Base-by-base conservation (phyloP, 768 basidiomycete species). In the Kwoniella sp. region DNA sequence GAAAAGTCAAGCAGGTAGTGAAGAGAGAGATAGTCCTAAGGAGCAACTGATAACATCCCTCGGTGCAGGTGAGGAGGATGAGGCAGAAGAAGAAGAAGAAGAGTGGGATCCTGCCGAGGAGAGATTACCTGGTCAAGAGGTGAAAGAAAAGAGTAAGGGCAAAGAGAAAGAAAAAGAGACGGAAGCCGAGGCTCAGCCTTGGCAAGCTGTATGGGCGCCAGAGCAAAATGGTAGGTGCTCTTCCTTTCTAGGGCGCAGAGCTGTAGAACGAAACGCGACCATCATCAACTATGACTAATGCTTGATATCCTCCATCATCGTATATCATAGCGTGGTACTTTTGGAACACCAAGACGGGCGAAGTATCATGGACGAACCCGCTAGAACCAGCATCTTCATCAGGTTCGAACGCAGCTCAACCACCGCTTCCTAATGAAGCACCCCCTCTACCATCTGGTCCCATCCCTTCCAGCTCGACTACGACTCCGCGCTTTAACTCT, bases 161-260 rank as follows among this genome's bases (percentile, higher is more conserved):
- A 69, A 63, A 36, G 61, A 63, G 40, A 70, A 72, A 29, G 58
- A 59, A 15, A 70, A 73, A 48, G 76, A 65, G 0, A 69, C 69
- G 50, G 63, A 60, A 29, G 63, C 25, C 29, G 29, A 56, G 30
- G 48, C 63, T 9, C 70, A 77, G 50, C 72, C 73, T 2, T 79
- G 78, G 78, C 78, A 79, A 60, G 78, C 78, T 25, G 72, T 79
- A 10, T 79, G 78, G 78, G 71, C 78, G 8, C 65, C 73, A 5
- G 75, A 78, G 33, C 70, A 76, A 51, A 76, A 76, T 61, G 78
- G 78, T 78, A 26, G 67, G 78, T 66, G 13, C 8, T 21, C 7
- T 59, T 7, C 48, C 27, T 9, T 6, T n/a, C n/a, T n/a, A n/a
- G n/a, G n/a, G n/a, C n/a, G n/a, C n/a, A n/a, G n/a, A n/a, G n/a